phyloP scores from a whole-genome alignment of 2,329 filamentous ascomycete genomes.

The Cordyceps cateniannulata region DNA sequence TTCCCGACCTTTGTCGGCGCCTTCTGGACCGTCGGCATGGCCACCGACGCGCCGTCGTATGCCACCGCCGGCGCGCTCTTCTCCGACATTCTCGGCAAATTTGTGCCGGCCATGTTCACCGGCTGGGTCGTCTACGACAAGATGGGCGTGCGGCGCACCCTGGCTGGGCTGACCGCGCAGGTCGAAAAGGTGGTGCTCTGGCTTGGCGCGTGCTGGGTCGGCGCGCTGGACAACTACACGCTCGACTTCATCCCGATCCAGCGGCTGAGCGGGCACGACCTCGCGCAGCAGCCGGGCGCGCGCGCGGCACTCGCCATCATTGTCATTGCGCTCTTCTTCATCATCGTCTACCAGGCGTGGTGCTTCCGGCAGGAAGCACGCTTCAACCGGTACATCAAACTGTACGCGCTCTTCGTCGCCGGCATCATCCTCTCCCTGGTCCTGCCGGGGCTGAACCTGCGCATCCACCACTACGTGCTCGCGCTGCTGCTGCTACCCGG shows the following conservation, averaged over 20 bases:
- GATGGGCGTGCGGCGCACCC: slow-evolving; percentile 66
- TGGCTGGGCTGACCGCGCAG: slow-evolving; percentile 70
- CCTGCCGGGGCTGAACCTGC: slow-evolving; percentile 70
- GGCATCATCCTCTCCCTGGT: slow-evolving; percentile 64
- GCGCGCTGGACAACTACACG: slow-evolving; percentile 88
- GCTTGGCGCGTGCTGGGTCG: slow-evolving; percentile 86
- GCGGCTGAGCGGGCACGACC: slow-evolving; percentile 83
- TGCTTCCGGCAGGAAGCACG: slow-evolving; percentile 80
- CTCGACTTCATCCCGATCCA: slow-evolving; percentile 91
- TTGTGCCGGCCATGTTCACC: slow-evolving; percentile 81
- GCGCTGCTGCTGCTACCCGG: slow-evolving; percentile 81
- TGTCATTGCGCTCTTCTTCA: slow-evolving; percentile 59
- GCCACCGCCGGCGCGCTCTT: slow-evolving; percentile 63
- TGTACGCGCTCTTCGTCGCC: slow-evolving; percentile 64
- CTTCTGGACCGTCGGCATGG: slow-evolving; percentile 86
- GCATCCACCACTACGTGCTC: slow-evolving; percentile 93
- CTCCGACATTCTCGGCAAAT: slow-evolving; percentile 71
- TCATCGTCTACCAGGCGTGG: slow-evolving; percentile 73
- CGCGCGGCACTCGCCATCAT: slow-evolving; percentile 75
- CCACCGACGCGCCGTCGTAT: slow-evolving; percentile 74
- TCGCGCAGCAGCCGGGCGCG: slow-evolving; percentile 83
- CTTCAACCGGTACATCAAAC: slow-evolving; percentile 66
- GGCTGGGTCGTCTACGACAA: slow-evolving; percentile 83
- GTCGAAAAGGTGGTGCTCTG: slow-evolving; percentile 86
- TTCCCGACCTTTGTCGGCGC: slow-evolving; percentile 73